These are phyloP conservation scores for Heterobasidion occidentale DNA, from an alignment of 1,284 basidiomycete species.

Conservation along the genomic window DNA sequence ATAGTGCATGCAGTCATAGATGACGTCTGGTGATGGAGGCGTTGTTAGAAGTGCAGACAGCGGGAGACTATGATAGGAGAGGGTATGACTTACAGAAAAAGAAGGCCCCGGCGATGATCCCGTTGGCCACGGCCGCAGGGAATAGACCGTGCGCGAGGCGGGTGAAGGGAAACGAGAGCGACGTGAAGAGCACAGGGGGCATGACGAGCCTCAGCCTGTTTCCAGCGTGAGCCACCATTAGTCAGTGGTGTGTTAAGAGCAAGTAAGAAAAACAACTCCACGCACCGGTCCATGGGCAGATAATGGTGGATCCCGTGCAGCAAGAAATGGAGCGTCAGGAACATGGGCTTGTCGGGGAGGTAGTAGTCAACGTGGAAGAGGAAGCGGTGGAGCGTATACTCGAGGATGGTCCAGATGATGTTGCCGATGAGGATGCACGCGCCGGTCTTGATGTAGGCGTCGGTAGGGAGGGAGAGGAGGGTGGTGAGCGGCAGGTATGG, in stretches of 20 bases:
- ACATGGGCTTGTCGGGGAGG: constrained; percentile 79
- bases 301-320: constrained; percentile 98
- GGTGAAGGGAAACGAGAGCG: constrained; percentile 85
- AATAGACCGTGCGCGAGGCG: constrained; percentile 80
- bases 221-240: neutral
- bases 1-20: constrained; percentile 92
- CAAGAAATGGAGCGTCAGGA: constrained; percentile 87
- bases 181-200: constrained; percentile 85
- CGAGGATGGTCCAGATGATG: constrained; percentile 91
- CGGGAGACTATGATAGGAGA: neutral
- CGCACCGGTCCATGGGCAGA: constrained; percentile 88
- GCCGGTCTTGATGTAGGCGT: constrained; percentile 41
- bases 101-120: constrained; percentile 89
- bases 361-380: constrained; percentile 94
- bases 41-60: constrained; percentile 5
- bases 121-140: constrained; percentile 83
- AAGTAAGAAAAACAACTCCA: constrained; percentile 1
- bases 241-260: constrained; percentile 1
- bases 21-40: constrained; percentile 44
- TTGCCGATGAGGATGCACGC: constrained; percentile 77
- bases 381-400: constrained; percentile 95
- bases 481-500: constrained; percentile 47
- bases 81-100: constrained; percentile 64
- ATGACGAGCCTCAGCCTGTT: constrained; percentile 87
- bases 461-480: constrained; percentile 35